A percentile compares a stretch with the other conserved stretches of the same genome.
Conservation (phyloP, 345 rosid species). For the Bruguiera gymnorhiza region DNA sequence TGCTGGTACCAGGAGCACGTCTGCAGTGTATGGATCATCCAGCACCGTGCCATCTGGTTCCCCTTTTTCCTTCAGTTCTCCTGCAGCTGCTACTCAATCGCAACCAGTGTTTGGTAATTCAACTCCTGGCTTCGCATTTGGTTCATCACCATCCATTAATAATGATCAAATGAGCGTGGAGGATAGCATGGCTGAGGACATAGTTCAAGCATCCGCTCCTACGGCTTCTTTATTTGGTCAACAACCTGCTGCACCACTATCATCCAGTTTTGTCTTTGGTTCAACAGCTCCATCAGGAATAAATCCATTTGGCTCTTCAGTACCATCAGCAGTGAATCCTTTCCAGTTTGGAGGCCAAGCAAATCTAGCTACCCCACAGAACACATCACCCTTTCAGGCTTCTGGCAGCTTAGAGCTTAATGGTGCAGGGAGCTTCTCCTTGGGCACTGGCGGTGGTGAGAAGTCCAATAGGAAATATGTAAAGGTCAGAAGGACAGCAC, state of each 20-base stretch:
- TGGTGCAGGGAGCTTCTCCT: background rate
- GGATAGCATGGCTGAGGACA: constrained; percentile 98
- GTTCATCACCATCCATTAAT: constrained; percentile 44
- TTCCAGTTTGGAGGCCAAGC: constrained; percentile 68
- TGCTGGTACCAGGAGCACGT: constrained; percentile 24
- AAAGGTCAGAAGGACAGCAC: background rate
- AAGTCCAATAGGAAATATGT: background rate
- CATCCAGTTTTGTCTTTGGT: constrained; percentile 38
- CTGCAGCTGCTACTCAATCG: constrained; percentile 41
- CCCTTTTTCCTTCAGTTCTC: constrained; percentile 47
- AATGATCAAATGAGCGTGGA: constrained; percentile 82
- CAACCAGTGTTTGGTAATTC: constrained; percentile 49
- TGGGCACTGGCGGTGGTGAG: constrained; percentile 1
- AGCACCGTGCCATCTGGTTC: constrained; percentile 40
- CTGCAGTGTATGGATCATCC: constrained; percentile 53
- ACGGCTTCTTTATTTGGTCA: constrained; percentile 49
- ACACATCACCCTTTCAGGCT: constrained; percentile 53
- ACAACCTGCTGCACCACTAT: constrained; percentile 30
- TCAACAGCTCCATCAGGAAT: constrained; percentile 23
- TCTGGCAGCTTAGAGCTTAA: constrained; percentile 35
- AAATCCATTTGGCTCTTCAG: constrained; percentile 5
- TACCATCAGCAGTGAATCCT: constrained; percentile 37
- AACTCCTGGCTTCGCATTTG: constrained; percentile 43
- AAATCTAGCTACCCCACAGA: constrained; percentile 33
- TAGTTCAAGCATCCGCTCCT: constrained; percentile 50